Conservation (phyloP, 2,329 filamentous ascomycete genomes). For the Drechslerella dactyloides region DNA sequence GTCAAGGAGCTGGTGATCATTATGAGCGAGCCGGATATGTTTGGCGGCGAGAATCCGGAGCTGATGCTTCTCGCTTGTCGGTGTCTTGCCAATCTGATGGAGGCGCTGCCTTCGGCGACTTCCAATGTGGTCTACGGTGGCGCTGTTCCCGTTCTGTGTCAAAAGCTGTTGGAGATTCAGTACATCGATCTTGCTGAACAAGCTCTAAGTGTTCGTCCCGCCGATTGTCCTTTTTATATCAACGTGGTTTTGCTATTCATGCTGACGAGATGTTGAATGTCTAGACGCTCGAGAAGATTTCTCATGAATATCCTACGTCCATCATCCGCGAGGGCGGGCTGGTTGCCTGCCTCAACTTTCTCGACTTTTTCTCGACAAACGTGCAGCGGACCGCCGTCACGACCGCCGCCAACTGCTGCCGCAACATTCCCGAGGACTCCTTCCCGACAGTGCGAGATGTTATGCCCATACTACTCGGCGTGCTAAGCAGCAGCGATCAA, state of each 20-base stretch:
- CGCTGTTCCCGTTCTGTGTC: conserved; percentile 90
- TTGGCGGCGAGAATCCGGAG: conserved; percentile 88
- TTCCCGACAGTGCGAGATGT: conserved; percentile 91
- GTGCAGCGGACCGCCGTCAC: conserved; percentile 96
- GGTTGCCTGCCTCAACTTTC: conserved; percentile 91
- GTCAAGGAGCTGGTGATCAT: conserved; percentile 90
- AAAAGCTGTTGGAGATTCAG: conserved; percentile 92
- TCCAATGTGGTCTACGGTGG: conserved; percentile 97
- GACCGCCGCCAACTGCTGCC: conserved; percentile 96
- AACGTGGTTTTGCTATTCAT: conserved; percentile 14
- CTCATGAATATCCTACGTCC: conserved; percentile 88
- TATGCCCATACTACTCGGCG: conserved; percentile 92
- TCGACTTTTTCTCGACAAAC: conserved; percentile 97
- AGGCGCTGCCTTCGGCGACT: conserved; percentile 88
- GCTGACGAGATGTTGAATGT: conserved; percentile 10
- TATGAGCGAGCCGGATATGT: conserved; percentile 83
- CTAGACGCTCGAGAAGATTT: conserved; percentile 92
- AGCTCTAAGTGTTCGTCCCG: conserved; percentile 73
- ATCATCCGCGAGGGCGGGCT: conserved; percentile 96
- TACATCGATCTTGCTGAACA: conserved; percentile 98
- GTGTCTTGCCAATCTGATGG: conserved; percentile 96
- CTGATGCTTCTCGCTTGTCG: conserved; percentile 97
- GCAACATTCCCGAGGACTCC: conserved; percentile 92
- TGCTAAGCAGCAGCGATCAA: conserved; percentile 89
- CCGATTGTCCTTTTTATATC: too few relatives aligned